A percentile compares a stretch with the other conserved stretches of the same genome.
Evolutionary conservation across 2,329 filamentous ascomycete species (phyloP).

Genomic region (Fonsecaea pedrosoi): DNA sequence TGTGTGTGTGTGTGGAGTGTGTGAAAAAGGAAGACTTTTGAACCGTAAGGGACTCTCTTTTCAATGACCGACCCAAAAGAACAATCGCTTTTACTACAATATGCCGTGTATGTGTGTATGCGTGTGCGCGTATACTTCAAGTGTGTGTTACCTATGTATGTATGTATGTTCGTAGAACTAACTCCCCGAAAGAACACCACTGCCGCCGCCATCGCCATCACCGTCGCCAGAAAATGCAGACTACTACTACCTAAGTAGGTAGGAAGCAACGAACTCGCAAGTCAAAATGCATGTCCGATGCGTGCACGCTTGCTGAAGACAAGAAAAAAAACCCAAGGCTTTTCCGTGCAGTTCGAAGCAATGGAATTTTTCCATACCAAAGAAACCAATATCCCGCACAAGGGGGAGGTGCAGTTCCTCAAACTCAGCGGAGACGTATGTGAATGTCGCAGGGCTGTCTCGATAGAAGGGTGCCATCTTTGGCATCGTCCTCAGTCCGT

Average conservation of each 20-base stretch:
- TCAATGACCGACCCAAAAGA: too few species aligned
- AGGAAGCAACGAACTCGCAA: too few species aligned
- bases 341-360: background rate
- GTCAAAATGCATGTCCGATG: background rate
- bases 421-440: slow-evolving; percentile 8
- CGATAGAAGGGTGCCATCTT: background rate
- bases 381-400: background rate
- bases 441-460: slow-evolving; percentile 9
- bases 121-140: too few species aligned
- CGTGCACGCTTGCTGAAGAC: background rate
- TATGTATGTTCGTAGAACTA: too few species aligned
- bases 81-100: too few species aligned
- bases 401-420: background rate
- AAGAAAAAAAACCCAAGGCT: background rate
- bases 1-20: too few species aligned
- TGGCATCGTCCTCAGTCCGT: background rate
- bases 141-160: too few species aligned
- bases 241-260: background rate
- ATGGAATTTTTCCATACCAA: background rate
- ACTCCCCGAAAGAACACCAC: background rate
- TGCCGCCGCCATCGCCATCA: background rate
- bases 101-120: too few species aligned
- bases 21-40: too few species aligned
- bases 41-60: too few species aligned
- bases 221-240: background rate